Evolutionary conservation across 176 grass and related monocot species (phyloP), one percentile per base, ranked within the genome.

Genomic region (Saccharum spontaneum): DNA sequence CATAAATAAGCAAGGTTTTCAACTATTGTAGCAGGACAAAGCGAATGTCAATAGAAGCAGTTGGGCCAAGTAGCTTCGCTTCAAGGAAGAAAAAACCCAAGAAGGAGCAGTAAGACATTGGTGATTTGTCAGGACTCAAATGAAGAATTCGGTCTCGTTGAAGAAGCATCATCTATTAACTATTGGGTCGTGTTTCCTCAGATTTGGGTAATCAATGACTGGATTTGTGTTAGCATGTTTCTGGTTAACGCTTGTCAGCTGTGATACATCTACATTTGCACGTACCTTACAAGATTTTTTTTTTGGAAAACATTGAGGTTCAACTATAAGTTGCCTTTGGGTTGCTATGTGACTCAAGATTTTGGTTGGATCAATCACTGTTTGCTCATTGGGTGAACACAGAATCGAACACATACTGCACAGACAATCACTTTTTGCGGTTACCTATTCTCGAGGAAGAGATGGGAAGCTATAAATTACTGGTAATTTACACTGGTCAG

Each of bases 21-120:
- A 80, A 45, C 17, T 66, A 62, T 54, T 87, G 22, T 82, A 82
- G 77, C 92, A 98, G 95, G 79, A 88, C 95, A 30, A 93, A 98
- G 79, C 83, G 92, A 11, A 73, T 98, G 83, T 85, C 95, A 23
- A 80, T 95, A 60, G 90, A 82, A 59, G 66, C 90, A 48, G 83
- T 95, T n/a, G 95, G 95, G 7, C 95, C 92, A 16, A 98, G 95
- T 75, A 95, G 95, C 72, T 98, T 98, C 34, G 95, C 92, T 87
- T 91, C 95, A 82, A 93, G 92, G 91, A 98, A 98, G 86, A 95
- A 98, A 80, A 98, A 98, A 71, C 62, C 87, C 54, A 94, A 84
- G 71, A 98, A 87, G 44, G 78, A 76, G 7, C 7, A 84, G 76
- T 87, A 72, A 90, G 61, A 18, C 22, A 14, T 18, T 11, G 3